Base-by-base conservation (phyloP, 2,329 filamentous ascomycete genomes). In the Sporothrix euskadiensis region DNA sequence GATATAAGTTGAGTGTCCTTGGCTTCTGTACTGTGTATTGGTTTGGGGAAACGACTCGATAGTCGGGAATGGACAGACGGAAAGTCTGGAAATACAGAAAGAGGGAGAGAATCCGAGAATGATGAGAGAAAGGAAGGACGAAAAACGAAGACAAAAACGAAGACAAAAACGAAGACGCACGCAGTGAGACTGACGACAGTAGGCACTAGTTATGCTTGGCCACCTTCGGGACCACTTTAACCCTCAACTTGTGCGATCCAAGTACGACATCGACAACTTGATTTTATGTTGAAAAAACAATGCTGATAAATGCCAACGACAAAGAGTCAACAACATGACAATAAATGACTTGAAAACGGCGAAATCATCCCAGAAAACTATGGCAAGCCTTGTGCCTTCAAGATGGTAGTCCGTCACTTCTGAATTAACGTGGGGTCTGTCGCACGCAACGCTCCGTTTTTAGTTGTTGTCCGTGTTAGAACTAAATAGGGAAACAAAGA, bases 31-130 rank as follows among this genome's bases (percentile, higher is more conserved):
- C 44, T 59, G 26, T 19, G 1, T 32, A 14, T 44, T n/a, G 35
- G 44, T 54, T 66, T 49, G 47, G 49, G n/a, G 32, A 54, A 54
- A 35, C 10, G 16, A 30, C 16, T 22, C 26, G 16, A 41, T 2
- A 63, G n/a, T 61, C 70, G 30, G 57, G 70, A 63, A 65, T 41
- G 30, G 12, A 35, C 5, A 71, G 52, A 44, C 26, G 57, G 9
- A 61, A 35, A 44, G 19, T 57, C 52, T 73, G 63, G 71, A 73
- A 61, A 69, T 69, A 69, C 66, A 49, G 49, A 69, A 56, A 69
- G n/a, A 49, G 30, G 8, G 7, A 56, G 16, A 22, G 3, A 10
- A 52, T n/a, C 57, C 32, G 63, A 66, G 32, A 8, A 2, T 26
- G 2, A 26, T 26, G 26, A 26, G 26, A 26, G 26, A 26, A 26